Base-by-base conservation (phyloP, 352 stramenopile species). In the Globisporangium irregulare region DNA sequence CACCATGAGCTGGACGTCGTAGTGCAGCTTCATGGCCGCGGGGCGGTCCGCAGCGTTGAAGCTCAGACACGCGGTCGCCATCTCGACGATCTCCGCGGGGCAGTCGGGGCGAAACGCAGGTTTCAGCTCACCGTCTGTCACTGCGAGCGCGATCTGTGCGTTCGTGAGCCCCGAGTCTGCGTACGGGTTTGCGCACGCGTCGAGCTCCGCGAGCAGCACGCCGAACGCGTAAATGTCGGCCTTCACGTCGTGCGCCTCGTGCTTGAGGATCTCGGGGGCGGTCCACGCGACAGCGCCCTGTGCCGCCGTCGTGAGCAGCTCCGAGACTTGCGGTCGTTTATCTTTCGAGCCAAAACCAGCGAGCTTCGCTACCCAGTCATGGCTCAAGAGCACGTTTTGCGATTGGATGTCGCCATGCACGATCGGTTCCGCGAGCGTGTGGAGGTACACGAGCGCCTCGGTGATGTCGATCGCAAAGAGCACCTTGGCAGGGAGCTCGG, bases 11-110 rank as follows among this genome's bases (percentile, higher is more conserved):
- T 78, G 67, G 54, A 88, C 62, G 9, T 78, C 74, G 65, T 87
- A 93, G 63, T 91, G 84, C 55, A 93, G 66, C 67, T 91, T 73
- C 32, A 93, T 50, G 14, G 84, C 80, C 1, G 75, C 82, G 25
- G 85, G 85, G 20, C 85, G 80, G 34, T 86, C 70, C 1, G 72
- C 61, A 25, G 80, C 78, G 32, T 81, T 54, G 14, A 76, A 81
- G 22, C 74, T 70, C 53, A 93, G 58, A 61, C 83, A 93, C 27
- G 77, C 74, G 24, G 72, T 54, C 43, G 85, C 74, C n/a, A 94
- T 70, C 8, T 75, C 59, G 8, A 72, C 74, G 12, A 94, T 73
- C 27, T 67, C 75, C 1, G 36, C 58, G 22, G 86, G 86, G 62
- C 84, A 90, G 54, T 90, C 77, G 1, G 15, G n/a, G 18, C 79